A percentile compares a stretch with the other conserved stretches of the same genome.
These are phyloP conservation scores for Collybiopsis luxurians DNA, from an alignment of 768 basidiomycete species.

Conservation along the genomic window DNA sequence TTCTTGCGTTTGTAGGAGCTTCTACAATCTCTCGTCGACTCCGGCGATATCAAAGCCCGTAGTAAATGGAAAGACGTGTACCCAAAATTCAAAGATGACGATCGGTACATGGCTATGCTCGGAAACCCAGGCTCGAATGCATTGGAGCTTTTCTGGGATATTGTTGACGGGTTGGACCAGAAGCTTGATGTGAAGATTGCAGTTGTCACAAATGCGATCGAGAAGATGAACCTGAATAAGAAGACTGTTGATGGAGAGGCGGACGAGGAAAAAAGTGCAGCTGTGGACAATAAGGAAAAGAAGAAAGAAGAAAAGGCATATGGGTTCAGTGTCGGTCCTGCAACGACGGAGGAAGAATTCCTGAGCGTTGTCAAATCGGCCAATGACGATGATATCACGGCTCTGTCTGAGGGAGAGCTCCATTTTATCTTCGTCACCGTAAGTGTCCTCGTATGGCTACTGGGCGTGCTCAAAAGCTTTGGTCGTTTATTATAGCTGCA, in stretches of 20 bases:
- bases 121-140: slow-evolving; percentile 95
- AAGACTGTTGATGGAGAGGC: slow-evolving; percentile 32
- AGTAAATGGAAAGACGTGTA: slow-evolving; percentile 93
- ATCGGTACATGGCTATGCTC: slow-evolving; percentile 83
- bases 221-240: slow-evolving; percentile 39
- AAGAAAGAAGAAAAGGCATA: slow-evolving; percentile 13
- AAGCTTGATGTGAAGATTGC: slow-evolving; percentile 76
- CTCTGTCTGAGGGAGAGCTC: slow-evolving; percentile 51
- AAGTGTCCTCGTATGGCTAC: slow-evolving; percentile 23
- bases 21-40: slow-evolving; percentile 63
- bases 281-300: slow-evolving; percentile 18
- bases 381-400: slow-evolving; percentile 46
- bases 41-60: slow-evolving; percentile 70
- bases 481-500: slow-evolving; percentile 51
- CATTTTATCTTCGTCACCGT: slow-evolving; percentile 63
- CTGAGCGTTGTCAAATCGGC: slow-evolving; percentile 52
- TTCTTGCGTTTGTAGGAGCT: slow-evolving; percentile 47
- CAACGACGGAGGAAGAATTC: slow-evolving; percentile 70
- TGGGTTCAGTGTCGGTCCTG: slow-evolving; percentile 42
- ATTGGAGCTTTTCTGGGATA: slow-evolving; percentile 95
- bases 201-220: slow-evolving; percentile 61
- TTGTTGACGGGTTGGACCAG: slow-evolving; percentile 84
- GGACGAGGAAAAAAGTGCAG: slow-evolving; percentile 20
- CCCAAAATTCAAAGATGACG: slow-evolving; percentile 70
- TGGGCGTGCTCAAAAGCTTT: neutral